Conservation (phyloP, 768 basidiomycete species). For the Lyophyllum decastes region DNA sequence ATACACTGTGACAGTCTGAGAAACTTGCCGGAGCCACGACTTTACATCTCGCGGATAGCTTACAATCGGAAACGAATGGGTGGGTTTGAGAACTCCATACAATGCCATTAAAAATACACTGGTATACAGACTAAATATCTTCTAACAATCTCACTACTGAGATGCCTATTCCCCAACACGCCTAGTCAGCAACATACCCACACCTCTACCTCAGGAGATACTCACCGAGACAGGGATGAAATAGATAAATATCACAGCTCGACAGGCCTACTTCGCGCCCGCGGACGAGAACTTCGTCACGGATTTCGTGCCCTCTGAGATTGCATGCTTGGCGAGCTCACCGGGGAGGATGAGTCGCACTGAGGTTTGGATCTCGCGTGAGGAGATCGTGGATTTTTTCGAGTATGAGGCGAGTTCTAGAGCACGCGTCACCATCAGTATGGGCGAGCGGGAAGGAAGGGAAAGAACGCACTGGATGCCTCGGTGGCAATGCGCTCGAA, state of each 20-base stretch:
- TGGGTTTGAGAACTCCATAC: not conserved
- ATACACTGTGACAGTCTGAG: too few relatives aligned
- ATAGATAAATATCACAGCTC: not conserved
- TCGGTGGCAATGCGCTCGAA: constrained; percentile 91
- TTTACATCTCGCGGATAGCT: too few relatives aligned
- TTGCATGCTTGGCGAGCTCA: constrained; percentile 98
- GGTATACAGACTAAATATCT: constrained; percentile 18
- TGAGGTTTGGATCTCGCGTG: constrained; percentile 96
- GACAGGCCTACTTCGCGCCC: constrained; percentile 46
- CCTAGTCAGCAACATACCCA: not conserved
- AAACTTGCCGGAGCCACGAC: too few relatives aligned
- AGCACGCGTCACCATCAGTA: not conserved
- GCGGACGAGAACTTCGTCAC: constrained; percentile 63
- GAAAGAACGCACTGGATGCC: constrained; percentile 67
- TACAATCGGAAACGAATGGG: too few relatives aligned
- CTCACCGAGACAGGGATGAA: constrained; percentile 11
- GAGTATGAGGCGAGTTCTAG: constrained; percentile 95
- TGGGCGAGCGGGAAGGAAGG: not conserved
- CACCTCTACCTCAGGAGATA: not conserved
- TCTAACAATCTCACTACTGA: constrained; percentile 16
- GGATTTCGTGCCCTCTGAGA: constrained; percentile 84
- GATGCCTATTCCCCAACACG: not conserved
- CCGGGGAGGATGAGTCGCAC: constrained; percentile 96
- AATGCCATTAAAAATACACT: constrained; percentile 19
- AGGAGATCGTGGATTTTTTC: constrained; percentile 98